Percentiles rank a stretch among this genome's conserved stretches.
Evolutionary conservation across 1,139 yeast species (phyloP).

Genomic region (Spathaspora sp.): DNA sequence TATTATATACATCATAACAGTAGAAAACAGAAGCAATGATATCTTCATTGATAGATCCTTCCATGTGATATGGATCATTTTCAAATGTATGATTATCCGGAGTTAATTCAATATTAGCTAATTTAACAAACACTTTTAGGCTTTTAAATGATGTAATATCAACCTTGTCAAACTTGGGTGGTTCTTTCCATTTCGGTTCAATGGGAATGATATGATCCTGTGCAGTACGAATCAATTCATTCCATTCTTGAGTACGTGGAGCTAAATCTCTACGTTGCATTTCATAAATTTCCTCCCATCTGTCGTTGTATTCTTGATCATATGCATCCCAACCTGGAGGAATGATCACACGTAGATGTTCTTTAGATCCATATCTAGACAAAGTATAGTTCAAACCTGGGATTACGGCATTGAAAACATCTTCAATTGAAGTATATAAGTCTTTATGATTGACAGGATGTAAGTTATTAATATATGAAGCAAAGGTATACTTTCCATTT

Average conservation of each 20-base stretch:
- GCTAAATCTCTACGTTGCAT: conserved; percentile 10
- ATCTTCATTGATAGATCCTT: conserved; percentile 43
- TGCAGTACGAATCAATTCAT: conserved; percentile 12
- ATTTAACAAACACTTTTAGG: conserved; percentile 39
- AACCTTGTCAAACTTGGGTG: conserved; percentile 20
- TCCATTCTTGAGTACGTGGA: conserved; percentile 4
- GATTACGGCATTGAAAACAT: conserved; percentile 26
- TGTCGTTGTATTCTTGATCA: conserved; percentile 15
- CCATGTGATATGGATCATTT: conserved; percentile 46
- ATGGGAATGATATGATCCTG: conserved; percentile 15
- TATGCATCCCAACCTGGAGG: conserved; percentile 24
- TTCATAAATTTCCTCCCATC: conserved; percentile 4
- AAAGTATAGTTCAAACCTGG: conserved; percentile 33
- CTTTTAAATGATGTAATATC: conserved; percentile 19
- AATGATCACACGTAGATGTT: conserved; percentile 18
- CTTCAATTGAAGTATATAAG: conserved; percentile 28
- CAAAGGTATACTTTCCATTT: conserved; percentile 18
- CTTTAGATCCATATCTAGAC: conserved; percentile 22
- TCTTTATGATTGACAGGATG: conserved; percentile 27
- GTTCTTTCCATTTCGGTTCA: conserved; percentile 15
- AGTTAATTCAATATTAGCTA: conserved; percentile 43
- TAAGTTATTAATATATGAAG: conserved; percentile 41
- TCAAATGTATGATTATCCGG: conserved; percentile 39
- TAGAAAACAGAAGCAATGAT: conserved; percentile 43
- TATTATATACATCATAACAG: conserved; percentile 45